phyloP scores from a whole-genome alignment of 768 basidiomycete genomes.

The Cyclocybe cylindracea region DNA sequence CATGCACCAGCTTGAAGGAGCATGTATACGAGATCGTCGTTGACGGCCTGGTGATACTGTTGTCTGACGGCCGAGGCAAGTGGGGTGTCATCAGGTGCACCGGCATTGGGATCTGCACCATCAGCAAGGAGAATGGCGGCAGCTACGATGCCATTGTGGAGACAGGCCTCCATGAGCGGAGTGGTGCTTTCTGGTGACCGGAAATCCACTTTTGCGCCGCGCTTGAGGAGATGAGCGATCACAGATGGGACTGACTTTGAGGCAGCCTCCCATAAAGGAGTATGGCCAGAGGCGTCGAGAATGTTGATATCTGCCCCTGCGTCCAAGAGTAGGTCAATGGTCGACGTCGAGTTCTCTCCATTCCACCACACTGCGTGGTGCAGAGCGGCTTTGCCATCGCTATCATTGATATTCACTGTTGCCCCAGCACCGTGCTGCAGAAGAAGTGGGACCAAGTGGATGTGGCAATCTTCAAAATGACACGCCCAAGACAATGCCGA shows the following conservation, averaged over 20 bases:
- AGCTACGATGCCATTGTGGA: neutral
- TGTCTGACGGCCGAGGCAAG: neutral
- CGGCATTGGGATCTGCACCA: constrained; percentile 1
- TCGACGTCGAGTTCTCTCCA: neutral
- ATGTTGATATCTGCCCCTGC: neutral
- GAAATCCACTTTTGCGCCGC: neutral
- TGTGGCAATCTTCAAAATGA: too few species aligned
- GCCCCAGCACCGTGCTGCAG: neutral
- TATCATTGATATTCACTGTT: neutral
- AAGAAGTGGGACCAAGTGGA: neutral
- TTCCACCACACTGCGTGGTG: constrained; percentile 1
- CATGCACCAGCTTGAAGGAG: neutral
- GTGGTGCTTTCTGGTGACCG: neutral
- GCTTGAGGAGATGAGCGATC: neutral
- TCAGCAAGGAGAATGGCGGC: constrained; percentile 1
- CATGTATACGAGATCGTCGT: neutral
- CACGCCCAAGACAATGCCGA: too few species aligned
- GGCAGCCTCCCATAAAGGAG: neutral
- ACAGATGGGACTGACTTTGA: neutral
- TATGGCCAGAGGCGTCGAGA: neutral
- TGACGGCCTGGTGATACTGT: neutral
- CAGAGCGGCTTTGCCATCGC: neutral
- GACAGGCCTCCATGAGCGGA: neutral
- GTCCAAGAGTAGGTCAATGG: neutral
- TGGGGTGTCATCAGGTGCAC: neutral